Evolutionary conservation across 495 filamentous ascomycete genomes (phyloP), one percentile per base, ranked within the genome.

Genomic region (Sphaerosporella brunnea): DNA sequence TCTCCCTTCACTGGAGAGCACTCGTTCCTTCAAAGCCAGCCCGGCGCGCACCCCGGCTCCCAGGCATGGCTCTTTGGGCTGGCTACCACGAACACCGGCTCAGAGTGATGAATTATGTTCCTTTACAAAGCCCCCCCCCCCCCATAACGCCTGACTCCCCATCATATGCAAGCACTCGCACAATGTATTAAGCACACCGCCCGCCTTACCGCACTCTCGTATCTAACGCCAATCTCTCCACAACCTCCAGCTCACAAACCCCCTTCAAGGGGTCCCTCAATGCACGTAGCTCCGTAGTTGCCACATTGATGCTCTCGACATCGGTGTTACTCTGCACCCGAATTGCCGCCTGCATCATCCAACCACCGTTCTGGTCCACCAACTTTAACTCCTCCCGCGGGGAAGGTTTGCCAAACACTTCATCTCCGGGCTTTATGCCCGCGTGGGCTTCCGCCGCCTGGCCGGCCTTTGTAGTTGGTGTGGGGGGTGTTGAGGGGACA

Each of bases 211-310:
- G 64, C 16, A 77, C 74, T 45, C 78, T 67, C 0, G 78, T 79
- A 63, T 83, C 80, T 46, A 83, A 52, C 16, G 73, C 67, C 49
- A 82, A 58, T 36, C 79, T 65, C 60, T 83, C 78, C 3, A 70
- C 75, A 42, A 72, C 66, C 44, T 75, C 69, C 46, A 84, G 62
- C 23, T 76, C 74, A 37, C 82, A 73, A 4, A 72, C 71, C 4
- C 78, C 76, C 57, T 72, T 78, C 59, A 84, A 62, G 48, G 68
- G 62, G 52, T 76, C 70, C 51, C 75, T 77, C 50, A 83, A 65
- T 7, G 61, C 65, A 53, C 73, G 67, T 39, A 84, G 57, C 54
- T 80, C 74, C 49, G 71, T 66, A 18, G 69, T 69, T 3, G 69
- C 79, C 4, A 64, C 62, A 37, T 70, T 72, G 59, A 79, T 40